Evolutionary conservation across 345 rosid genomes (phyloP).

Genomic region (Acer campestre): DNA sequence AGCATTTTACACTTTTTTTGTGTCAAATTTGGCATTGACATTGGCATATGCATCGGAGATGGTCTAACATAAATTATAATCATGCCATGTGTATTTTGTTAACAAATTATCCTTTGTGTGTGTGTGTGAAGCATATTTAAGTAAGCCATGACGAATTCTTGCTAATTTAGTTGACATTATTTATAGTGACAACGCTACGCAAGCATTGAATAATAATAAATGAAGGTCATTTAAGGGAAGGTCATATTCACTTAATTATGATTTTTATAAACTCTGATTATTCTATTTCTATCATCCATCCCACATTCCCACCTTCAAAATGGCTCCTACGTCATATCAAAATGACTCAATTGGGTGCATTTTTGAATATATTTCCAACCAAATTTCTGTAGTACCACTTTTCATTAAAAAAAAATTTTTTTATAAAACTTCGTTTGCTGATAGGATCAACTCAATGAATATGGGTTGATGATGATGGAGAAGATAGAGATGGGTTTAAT

Average conservation of each 20-base stretch:
- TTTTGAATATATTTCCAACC: no score
- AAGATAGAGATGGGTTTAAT: neutral
- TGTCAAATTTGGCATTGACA: no score
- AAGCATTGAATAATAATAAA: no score
- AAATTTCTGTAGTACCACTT: neutral
- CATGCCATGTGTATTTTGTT: no score
- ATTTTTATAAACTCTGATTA: no score
- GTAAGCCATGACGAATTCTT: neutral
- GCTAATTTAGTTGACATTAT: neutral
- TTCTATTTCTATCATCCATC: neutral
- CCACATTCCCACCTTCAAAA: neutral
- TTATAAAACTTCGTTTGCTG: no score
- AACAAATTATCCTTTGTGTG: no score
- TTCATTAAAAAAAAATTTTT: no score
- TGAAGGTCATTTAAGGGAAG: neutral
- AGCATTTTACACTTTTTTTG: no score
- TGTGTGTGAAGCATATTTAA: no score
- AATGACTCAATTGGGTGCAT: neutral
- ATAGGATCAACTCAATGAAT: neutral
- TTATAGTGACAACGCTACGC: neutral
- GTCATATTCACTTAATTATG: neutral
- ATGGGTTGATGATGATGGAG: neutral
- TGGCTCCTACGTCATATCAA: neutral
- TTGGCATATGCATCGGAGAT: no score
- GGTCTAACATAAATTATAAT: no score